Evolutionary conservation across 495 filamentous ascomycete genomes (phyloP).

Genomic region (Geoglossum glabrum): DNA sequence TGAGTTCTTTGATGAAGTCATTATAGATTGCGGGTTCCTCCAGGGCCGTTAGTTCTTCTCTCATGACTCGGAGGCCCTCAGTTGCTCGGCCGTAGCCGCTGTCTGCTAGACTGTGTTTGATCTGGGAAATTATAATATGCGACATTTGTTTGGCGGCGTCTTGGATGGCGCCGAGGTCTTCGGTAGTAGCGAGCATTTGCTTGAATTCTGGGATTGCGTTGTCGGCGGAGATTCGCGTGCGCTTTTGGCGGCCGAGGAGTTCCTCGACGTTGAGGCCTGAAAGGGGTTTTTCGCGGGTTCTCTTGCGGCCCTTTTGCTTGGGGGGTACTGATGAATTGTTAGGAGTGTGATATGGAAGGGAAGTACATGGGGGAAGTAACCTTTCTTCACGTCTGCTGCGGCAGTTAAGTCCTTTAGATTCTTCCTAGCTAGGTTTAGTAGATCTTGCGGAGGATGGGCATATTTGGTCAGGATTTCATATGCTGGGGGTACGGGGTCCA

Average conservation of each 20-base stretch:
- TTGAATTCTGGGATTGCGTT: slow-evolving; percentile 92
- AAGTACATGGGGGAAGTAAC: slow-evolving; percentile 19
- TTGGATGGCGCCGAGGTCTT: slow-evolving; percentile 38
- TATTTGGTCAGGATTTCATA: slow-evolving; percentile 51
- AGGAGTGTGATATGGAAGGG: not conserved
- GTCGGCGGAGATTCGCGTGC: slow-evolving; percentile 42
- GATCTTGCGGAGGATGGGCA: slow-evolving; percentile 48
- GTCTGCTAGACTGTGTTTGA: slow-evolving; percentile 55
- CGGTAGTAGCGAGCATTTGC: slow-evolving; percentile 45
- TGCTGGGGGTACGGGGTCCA: slow-evolving; percentile 43
- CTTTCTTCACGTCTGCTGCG: slow-evolving; percentile 71
- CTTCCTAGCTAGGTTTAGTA: slow-evolving; percentile 33
- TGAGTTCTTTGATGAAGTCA: slow-evolving; percentile 47
- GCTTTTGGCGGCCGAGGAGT: slow-evolving; percentile 43
- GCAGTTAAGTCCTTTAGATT: slow-evolving; percentile 40
- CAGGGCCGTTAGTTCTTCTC: slow-evolving; percentile 52
- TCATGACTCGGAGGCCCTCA: slow-evolving; percentile 57
- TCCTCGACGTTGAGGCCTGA: slow-evolving; percentile 77
- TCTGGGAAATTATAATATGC: slow-evolving; percentile 43
- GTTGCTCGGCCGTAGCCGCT: slow-evolving; percentile 50
- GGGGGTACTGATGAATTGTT: slow-evolving; percentile 44
- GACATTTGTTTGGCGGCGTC: slow-evolving; percentile 59
- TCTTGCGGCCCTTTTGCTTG: slow-evolving; percentile 56
- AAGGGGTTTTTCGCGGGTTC: slow-evolving; percentile 59
- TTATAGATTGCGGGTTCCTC: slow-evolving; percentile 69